Evolutionary conservation across 768 basidiomycete species (phyloP).

Genomic region (Mycena metata): DNA sequence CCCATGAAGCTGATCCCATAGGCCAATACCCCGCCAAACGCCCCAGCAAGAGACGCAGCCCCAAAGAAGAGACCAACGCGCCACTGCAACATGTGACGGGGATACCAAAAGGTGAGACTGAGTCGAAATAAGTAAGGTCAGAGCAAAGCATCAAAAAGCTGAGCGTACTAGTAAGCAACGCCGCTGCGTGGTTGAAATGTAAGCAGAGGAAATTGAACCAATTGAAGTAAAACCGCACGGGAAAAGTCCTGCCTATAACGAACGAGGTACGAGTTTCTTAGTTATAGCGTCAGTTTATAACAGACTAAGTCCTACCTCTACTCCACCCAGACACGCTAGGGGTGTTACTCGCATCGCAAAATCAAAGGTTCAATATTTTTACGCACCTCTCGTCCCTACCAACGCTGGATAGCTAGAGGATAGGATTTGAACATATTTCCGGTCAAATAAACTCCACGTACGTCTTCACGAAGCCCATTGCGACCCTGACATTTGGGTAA

Average conservation of each 20-base stretch:
- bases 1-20: constrained; percentile 68
- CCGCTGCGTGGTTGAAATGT: constrained; percentile 47
- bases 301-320: no score
- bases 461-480: constrained; percentile 79
- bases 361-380: constrained; percentile 56
- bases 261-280: no score
- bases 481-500: constrained; percentile 54
- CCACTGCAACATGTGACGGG: constrained; percentile 69
- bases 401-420: constrained; percentile 70
- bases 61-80: constrained; percentile 76
- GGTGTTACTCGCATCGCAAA: no score
- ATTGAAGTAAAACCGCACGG: constrained; percentile 47
- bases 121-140: background rate
- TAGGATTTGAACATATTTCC: no score
- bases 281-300: no score
- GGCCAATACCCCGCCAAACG: constrained; percentile 73
- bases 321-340: no score
- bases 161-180: constrained; percentile 76
- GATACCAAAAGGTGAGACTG: constrained; percentile 78
- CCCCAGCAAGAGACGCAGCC: constrained; percentile 74
- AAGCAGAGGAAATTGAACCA: background rate
- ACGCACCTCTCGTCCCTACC: constrained; percentile 69
- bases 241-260: no score
- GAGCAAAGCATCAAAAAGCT: background rate
- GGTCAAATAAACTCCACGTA: constrained; percentile 40